Evolutionary conservation across 2,329 filamentous ascomycete species (phyloP).

Genomic region (Meredithiella fracta): DNA sequence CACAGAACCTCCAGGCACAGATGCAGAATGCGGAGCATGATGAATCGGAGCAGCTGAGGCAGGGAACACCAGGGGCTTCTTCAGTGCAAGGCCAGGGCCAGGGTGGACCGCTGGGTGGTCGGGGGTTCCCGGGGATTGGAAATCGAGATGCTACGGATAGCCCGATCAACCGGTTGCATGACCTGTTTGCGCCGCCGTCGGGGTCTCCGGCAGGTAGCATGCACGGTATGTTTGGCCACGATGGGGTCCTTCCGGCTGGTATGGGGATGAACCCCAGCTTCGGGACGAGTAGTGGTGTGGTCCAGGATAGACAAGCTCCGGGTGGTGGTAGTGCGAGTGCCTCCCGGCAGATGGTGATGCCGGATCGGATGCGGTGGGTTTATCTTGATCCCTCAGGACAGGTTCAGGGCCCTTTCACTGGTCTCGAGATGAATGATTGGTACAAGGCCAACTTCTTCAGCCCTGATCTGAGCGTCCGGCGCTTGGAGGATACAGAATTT

Average conservation of each 20-base stretch:
- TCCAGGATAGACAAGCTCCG: too few relatives aligned
- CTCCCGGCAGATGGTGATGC: constrained; percentile 93
- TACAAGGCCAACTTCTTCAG: constrained; percentile 98
- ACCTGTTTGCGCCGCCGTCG: constrained; percentile 16
- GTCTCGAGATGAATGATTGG: constrained; percentile 98
- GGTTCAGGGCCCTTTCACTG: constrained; percentile 86
- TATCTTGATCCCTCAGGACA: constrained; percentile 90
- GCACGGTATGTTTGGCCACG: constrained; percentile 1
- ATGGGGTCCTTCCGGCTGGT: neutral
- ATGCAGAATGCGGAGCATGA: constrained; percentile 62
- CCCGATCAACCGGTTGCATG: neutral
- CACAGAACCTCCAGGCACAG: constrained; percentile 75
- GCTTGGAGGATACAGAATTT: constrained; percentile 82
- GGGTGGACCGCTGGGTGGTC: constrained; percentile 31
- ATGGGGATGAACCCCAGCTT: neutral
- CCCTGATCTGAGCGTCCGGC: constrained; percentile 84
- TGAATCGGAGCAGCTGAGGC: constrained; percentile 46
- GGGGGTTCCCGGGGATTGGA: constrained; percentile 21
- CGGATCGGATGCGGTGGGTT: constrained; percentile 95
- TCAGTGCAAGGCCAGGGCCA: too few relatives aligned
- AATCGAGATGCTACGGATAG: neutral
- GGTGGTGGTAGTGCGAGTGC: constrained; percentile 25
- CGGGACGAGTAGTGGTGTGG: neutral
- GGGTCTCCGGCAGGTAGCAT: neutral
- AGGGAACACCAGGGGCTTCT: constrained; percentile 25